Evolutionary conservation across 176 grass and related monocot genomes (phyloP).

Genomic region (Alopecurus myosuroides): DNA sequence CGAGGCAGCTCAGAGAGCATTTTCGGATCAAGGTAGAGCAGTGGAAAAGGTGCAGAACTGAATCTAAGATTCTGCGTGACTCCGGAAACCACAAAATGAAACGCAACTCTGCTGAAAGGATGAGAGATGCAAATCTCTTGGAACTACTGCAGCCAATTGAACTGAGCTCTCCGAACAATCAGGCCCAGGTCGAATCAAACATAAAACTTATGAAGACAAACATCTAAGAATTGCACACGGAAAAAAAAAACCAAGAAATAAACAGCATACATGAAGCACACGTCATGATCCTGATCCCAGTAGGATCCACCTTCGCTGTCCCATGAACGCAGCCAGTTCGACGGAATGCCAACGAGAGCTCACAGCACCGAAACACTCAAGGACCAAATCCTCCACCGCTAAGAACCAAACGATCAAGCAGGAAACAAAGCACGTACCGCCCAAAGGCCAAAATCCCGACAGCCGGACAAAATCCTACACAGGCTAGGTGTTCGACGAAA

Average conservation of each 20-base stretch:
- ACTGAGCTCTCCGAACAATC: background rate
- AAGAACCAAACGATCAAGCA: background rate
- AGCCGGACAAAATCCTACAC: background rate
- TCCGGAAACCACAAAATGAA: conserved; percentile 3
- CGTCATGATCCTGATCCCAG: background rate
- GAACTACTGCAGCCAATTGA: background rate
- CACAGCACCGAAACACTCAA: background rate
- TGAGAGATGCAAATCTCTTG: background rate
- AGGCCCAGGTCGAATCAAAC: background rate
- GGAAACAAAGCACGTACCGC: background rate
- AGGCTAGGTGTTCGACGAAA: conserved; percentile 9
- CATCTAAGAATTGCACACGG: background rate
- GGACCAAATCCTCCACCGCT: background rate
- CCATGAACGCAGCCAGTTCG: conserved; percentile 8
- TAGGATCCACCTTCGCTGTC: background rate
- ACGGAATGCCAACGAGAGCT: conserved; percentile 19
- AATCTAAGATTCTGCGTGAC: conserved; percentile 19
- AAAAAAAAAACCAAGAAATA: background rate
- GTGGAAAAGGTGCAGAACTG: background rate
- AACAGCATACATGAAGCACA: background rate
- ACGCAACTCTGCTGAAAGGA: background rate
- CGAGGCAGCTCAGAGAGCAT: conserved; percentile 21
- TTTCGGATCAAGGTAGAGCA: conserved; percentile 35
- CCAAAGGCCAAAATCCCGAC: background rate
- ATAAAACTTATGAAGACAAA: conserved; percentile 13